Evolutionary conservation across 192 early-diverging fungal species (phyloP).

Genomic region (Linnemannia exigua): DNA sequence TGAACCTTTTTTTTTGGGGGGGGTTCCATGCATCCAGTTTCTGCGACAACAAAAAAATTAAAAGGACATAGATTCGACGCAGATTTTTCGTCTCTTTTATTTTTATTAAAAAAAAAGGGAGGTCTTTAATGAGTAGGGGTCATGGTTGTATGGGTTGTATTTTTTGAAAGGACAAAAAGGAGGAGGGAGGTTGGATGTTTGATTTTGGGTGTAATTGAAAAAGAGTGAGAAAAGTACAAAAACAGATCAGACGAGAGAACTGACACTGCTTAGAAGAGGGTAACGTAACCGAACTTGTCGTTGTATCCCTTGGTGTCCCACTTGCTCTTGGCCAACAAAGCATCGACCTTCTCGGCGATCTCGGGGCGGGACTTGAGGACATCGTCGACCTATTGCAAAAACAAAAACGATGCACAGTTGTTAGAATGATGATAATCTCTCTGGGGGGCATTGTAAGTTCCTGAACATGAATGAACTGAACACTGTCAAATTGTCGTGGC

Average conservation of each 20-base stretch:
- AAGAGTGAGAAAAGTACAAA: background rate
- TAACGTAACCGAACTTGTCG: conserved; percentile 89
- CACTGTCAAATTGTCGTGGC: too few relatives aligned
- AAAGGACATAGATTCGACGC: too few relatives aligned
- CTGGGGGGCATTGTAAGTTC: too few relatives aligned
- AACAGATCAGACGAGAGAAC: background rate
- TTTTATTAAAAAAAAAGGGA: too few relatives aligned
- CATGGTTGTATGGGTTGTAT: too few relatives aligned
- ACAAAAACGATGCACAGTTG: background rate
- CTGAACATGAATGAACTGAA: too few relatives aligned
- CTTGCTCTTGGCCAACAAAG: conserved; percentile 92
- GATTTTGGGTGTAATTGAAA: background rate
- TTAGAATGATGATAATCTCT: background rate
- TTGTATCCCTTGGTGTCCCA: conserved; percentile 96
- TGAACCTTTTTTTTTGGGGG: too few relatives aligned
- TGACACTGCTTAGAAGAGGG: conserved; percentile 69
- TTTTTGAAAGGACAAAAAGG: background rate
- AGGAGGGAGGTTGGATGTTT: conserved; percentile 12
- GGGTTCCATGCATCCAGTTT: too few relatives aligned
- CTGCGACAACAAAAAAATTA: too few relatives aligned
- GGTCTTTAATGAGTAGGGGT: too few relatives aligned
- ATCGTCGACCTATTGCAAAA: conserved; percentile 82
- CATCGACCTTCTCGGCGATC: conserved; percentile 89
- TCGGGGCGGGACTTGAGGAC: conserved; percentile 95
- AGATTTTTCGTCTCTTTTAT: too few relatives aligned